These are phyloP conservation scores for Pseudocercospora macadamiae DNA, from an alignment of 2,329 filamentous ascomycete genomes.

Conservation along the genomic window DNA sequence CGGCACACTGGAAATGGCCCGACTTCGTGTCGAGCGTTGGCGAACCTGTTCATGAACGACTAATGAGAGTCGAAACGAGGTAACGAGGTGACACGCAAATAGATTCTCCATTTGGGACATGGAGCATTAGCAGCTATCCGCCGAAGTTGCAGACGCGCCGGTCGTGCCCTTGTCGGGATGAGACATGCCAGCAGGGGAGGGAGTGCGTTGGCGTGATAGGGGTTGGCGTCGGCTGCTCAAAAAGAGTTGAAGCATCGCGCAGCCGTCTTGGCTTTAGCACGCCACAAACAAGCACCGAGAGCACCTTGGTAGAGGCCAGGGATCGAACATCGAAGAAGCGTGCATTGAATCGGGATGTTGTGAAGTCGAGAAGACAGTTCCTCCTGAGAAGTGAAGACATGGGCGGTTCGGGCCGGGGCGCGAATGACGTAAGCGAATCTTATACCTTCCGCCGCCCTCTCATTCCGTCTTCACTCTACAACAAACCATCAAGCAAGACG, in stretches of 20 bases:
- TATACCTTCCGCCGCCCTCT: too few species aligned
- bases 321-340: neutral
- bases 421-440: too few species aligned
- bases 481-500: too few species aligned
- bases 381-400: too few species aligned
- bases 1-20: neutral
- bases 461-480: too few species aligned
- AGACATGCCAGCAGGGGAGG: neutral
- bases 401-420: too few species aligned
- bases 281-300: neutral
- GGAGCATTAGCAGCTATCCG: neutral
- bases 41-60: neutral
- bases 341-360: neutral
- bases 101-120: neutral
- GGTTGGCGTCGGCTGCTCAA: neutral
- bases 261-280: neutral
- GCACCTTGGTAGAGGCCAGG: neutral
- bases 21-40: conserved; percentile 1
- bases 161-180: neutral
- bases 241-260: neutral
- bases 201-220: neutral
- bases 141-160: neutral
- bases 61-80: neutral
- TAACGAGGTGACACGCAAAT: neutral
- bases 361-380: neutral